Evolutionary conservation across 1,139 yeast genomes (phyloP).

Genomic region (Wickerhamomyces sp.): DNA sequence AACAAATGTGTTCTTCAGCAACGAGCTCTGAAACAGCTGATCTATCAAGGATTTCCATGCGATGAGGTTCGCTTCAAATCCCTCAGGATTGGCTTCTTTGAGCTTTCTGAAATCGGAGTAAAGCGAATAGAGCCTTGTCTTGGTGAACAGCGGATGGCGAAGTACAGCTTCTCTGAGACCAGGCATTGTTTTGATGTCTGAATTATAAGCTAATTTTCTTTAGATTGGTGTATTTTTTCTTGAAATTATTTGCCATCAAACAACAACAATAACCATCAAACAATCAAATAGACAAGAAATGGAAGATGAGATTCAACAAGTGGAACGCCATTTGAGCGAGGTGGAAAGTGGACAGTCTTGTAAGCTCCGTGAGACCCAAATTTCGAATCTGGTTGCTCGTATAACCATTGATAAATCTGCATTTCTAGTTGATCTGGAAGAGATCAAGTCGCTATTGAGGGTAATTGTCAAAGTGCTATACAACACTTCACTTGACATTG

Average conservation of each 20-base stretch:
- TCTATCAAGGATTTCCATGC: conserved; percentile 49
- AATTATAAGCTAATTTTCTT: no score
- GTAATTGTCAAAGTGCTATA: conserved; percentile 7
- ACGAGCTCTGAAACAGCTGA: conserved; percentile 19
- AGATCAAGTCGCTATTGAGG: conserved; percentile 7
- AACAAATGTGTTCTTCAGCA: conserved; percentile 21
- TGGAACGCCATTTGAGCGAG: conserved; percentile 1
- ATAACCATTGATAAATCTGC: conserved; percentile 14
- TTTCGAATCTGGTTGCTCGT: conserved; percentile 6
- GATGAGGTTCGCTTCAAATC: conserved; percentile 59
- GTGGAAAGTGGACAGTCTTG: neutral
- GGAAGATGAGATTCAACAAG: neutral
- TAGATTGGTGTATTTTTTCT: neutral
- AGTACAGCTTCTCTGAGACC: conserved; percentile 15
- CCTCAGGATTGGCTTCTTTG: conserved; percentile 57
- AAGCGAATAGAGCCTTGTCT: conserved; percentile 52
- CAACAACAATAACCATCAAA: neutral
- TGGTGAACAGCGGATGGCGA: conserved; percentile 32
- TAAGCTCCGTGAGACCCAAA: conserved; percentile 4
- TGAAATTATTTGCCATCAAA: conserved; percentile 1
- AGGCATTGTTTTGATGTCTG: conserved; percentile 5
- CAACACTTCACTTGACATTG: conserved; percentile 10
- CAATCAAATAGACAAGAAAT: conserved; percentile 1
- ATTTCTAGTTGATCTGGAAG: conserved; percentile 3
- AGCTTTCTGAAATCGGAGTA: conserved; percentile 55